Percentiles rank a stretch among this genome's conserved stretches.
Conservation (phyloP, 163 green algal species). For the Smithsoniella earleae region DNA sequence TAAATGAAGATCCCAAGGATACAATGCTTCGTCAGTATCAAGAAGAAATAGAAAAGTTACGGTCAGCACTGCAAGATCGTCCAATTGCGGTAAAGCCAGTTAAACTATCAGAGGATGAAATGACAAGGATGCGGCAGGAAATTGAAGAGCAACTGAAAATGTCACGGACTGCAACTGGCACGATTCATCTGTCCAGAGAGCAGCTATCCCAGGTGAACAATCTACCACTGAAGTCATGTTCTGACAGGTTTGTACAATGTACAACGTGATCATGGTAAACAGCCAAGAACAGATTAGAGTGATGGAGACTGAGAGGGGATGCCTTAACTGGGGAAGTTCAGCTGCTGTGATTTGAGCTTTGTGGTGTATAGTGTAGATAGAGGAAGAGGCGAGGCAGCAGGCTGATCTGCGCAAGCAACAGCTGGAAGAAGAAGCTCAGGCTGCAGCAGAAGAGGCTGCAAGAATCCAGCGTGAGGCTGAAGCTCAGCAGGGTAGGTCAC, state of each 20-base stretch:
- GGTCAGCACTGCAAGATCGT: slow-evolving; percentile 46
- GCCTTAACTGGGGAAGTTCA: no score
- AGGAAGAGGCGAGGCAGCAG: slow-evolving; percentile 28
- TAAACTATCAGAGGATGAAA: slow-evolving; percentile 27
- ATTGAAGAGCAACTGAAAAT: slow-evolving; percentile 33
- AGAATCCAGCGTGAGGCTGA: slow-evolving; percentile 22
- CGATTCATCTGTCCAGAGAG: not conserved
- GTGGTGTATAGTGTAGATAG: slow-evolving; percentile 24
- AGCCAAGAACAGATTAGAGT: no score
- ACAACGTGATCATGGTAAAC: no score
- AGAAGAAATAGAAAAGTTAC: slow-evolving; percentile 61
- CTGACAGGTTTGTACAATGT: no score
- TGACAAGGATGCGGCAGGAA: slow-evolving; percentile 14
- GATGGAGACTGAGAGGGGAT: no score
- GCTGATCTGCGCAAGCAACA: slow-evolving; percentile 8
- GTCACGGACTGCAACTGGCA: slow-evolving; percentile 9
- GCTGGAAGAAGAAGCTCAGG: not conserved
- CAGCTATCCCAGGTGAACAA: slow-evolving; percentile 18
- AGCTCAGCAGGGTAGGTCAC: not conserved
- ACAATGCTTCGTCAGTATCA: slow-evolving; percentile 73
- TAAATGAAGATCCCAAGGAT: slow-evolving; percentile 73
- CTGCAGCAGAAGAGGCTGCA: slow-evolving; percentile 29
- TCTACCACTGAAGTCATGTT: no score
- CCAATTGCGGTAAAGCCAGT: not conserved
- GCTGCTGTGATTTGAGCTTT: no score